Base-by-base conservation (phyloP, 2,329 filamentous ascomycete genomes). In the Colletotrichum sp. region DNA sequence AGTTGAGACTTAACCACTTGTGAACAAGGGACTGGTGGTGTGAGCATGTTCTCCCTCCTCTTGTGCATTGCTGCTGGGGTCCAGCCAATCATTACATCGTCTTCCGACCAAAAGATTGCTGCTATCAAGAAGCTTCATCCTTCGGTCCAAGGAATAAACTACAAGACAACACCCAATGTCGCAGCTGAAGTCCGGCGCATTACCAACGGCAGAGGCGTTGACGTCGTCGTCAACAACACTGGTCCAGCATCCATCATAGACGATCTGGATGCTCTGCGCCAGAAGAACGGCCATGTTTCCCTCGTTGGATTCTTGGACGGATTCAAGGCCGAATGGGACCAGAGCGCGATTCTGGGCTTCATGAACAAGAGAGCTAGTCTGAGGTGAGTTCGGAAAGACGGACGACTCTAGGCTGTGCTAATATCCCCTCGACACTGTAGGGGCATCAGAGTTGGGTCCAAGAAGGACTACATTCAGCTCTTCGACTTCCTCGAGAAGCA, bases 41-140 rank as follows among this genome's bases (percentile, higher is more conserved):
- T 81, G 18, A 79, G 78, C 73, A 65, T 80, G 73, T 79, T 79
- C 33, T 76, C 76, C 16, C 68, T 80, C 16, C 55, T 79, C 13
- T 47, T 81, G 15, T 77, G 76, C 33, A 69, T 79, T 29, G 79
- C 77, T 7, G 74, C 65, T 13, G 79, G 78, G 13, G 66, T 78
- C 15, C 58, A 69, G n/a, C 76, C 77, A 7, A 80, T 81, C 69
- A 77, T 81, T 66, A 80, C 79, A 8, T 81, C 79, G 2, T 80
- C 79, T 2, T 81, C 79, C 5, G 77, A 81, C 64, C 75, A 47
- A 13, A 80, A 80, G 71, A 75, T 81, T 5, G 74, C 73, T 18
- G 31, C 69, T 1, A 62, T 80, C 54, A 75, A 73, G 34, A 77
- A 77, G 54, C 69, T 80, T 21, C 58, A 72, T n/a, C 43, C 76